phyloP scores from a whole-genome alignment of 495 filamentous ascomycete genomes.

The Parathielavia hyrcaniae region DNA sequence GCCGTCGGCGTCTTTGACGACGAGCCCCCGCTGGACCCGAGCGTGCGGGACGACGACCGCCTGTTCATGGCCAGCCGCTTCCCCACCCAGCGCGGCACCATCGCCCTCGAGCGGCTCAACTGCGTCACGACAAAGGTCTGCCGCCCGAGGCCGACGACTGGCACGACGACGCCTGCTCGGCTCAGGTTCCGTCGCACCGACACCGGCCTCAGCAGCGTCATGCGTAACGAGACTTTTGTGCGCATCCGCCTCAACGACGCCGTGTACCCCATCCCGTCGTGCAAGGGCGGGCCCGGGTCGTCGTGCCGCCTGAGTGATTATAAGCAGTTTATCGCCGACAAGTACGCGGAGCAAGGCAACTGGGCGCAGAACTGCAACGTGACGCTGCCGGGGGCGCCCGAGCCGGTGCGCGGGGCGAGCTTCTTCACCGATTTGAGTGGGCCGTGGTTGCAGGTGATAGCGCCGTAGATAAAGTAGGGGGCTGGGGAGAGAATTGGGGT shows the following conservation, averaged over 20 bases:
- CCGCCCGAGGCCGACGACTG: too few relatives aligned
- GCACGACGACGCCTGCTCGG: too few relatives aligned
- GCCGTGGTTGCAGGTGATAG: neutral
- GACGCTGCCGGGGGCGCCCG: slow-evolving; percentile 14
- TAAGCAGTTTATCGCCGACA: slow-evolving; percentile 35
- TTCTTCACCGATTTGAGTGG: neutral
- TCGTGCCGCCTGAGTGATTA: slow-evolving; percentile 46
- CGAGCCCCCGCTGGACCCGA: slow-evolving; percentile 38
- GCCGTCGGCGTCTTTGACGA: slow-evolving; percentile 50
- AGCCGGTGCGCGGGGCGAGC: neutral
- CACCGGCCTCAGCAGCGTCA: neutral
- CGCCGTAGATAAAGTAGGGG: too few relatives aligned
- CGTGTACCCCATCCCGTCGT: slow-evolving; percentile 46
- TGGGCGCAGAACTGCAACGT: slow-evolving; percentile 43
- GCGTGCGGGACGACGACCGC: slow-evolving; percentile 33
- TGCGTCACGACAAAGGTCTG: slow-evolving; percentile 24
- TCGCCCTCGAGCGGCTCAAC: slow-evolving; percentile 48
- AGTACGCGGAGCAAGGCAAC: slow-evolving; percentile 39
- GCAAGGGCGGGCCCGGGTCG: slow-evolving; percentile 42
- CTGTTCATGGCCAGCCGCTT: slow-evolving; percentile 42
- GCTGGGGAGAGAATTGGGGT: too few relatives aligned
- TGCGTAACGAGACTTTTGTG: slow-evolving; percentile 31
- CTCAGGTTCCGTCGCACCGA: too few relatives aligned
- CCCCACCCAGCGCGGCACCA: slow-evolving; percentile 51
- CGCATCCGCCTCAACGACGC: slow-evolving; percentile 51